A percentile compares a stretch with the other conserved stretches of the same genome.
phyloP scores from a whole-genome alignment of 2,329 filamentous ascomycete genomes.

The Didymella pomorum region DNA sequence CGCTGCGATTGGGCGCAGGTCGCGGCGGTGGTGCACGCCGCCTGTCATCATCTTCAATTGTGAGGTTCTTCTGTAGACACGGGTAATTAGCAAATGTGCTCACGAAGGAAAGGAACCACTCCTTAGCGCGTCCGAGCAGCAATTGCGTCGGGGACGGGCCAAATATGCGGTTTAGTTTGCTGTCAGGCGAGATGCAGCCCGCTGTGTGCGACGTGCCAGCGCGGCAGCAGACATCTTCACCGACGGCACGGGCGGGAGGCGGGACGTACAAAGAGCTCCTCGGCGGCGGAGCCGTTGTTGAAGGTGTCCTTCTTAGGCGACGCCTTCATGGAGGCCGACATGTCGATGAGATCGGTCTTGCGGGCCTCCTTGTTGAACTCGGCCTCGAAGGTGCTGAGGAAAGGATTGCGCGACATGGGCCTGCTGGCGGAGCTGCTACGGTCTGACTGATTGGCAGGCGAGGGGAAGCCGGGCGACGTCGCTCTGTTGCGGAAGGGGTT shows the following conservation, averaged over 20 bases:
- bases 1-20: slow-evolving; percentile 55
- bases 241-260: slow-evolving; percentile 14
- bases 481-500: slow-evolving; percentile 82
- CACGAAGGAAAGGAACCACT: slow-evolving; percentile 51
- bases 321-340: slow-evolving; percentile 47
- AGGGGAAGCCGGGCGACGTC: slow-evolving; percentile 60
- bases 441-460: slow-evolving; percentile 45
- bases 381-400: slow-evolving; percentile 67
- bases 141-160: slow-evolving; percentile 2
- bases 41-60: slow-evolving; percentile 67
- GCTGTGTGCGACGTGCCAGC: slow-evolving; percentile 12
- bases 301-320: slow-evolving; percentile 58
- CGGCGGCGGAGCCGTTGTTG: slow-evolving; percentile 59
- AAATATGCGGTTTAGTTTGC: not conserved
- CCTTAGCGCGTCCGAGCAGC: slow-evolving; percentile 40
- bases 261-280: slow-evolving; percentile 78
- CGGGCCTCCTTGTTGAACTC: slow-evolving; percentile 50
- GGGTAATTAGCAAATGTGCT: slow-evolving; percentile 55
- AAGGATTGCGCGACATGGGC: slow-evolving; percentile 77
- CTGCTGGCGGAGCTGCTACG: slow-evolving; percentile 64
- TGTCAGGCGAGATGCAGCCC: slow-evolving; percentile 12
- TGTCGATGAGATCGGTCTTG: slow-evolving; percentile 45
- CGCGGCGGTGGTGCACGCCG: slow-evolving; percentile 47
- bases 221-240: slow-evolving; percentile 1
- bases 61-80: slow-evolving; percentile 68